phyloP scores from a whole-genome alignment of 164 flowering plant species.

The Vitis rupestris region DNA sequence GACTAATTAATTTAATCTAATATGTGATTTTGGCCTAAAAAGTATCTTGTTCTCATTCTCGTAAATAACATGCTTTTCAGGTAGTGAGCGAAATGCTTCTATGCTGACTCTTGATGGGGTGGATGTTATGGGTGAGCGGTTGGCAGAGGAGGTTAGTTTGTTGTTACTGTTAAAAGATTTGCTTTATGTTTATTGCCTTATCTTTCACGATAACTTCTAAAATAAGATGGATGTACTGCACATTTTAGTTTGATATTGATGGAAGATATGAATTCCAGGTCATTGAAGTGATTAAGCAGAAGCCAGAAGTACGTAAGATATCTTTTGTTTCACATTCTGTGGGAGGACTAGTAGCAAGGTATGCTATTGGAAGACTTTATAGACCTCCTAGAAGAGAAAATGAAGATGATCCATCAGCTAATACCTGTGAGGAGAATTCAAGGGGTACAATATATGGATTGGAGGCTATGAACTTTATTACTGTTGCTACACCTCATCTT shows the following conservation, averaged over 20 bases:
- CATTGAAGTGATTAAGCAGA: slow-evolving; percentile 56
- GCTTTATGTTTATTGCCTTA: neutral
- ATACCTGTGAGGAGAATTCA: slow-evolving; percentile 25
- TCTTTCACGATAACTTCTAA: neutral
- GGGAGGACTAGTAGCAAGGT: slow-evolving; percentile 94
- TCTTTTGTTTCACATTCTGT: slow-evolving; percentile 93
- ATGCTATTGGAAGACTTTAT: slow-evolving; percentile 84
- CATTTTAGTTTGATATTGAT: neutral
- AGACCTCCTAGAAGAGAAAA: slow-evolving; percentile 37
- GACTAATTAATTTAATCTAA: too few species aligned
- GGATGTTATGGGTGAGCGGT: slow-evolving; percentile 94
- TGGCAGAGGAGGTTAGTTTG: slow-evolving; percentile 77
- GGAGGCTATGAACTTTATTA: slow-evolving; percentile 86
- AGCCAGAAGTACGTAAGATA: slow-evolving; percentile 60
- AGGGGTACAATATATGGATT: slow-evolving; percentile 77
- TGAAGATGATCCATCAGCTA: slow-evolving; percentile 21
- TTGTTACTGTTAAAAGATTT: neutral
- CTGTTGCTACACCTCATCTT: slow-evolving; percentile 97
- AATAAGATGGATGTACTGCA: neutral
- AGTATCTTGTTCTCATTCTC: too few species aligned
- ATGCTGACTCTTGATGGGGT: slow-evolving; percentile 83
- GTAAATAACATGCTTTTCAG: slow-evolving; percentile 35
- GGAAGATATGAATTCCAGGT: slow-evolving; percentile 42
- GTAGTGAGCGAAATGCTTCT: slow-evolving; percentile 77
- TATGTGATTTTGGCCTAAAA: too few species aligned